A percentile compares a stretch with the other conserved stretches of the same genome.
phyloP scores from a whole-genome alignment of 2,329 filamentous ascomycete genomes.

The Trichoderma breve region DNA sequence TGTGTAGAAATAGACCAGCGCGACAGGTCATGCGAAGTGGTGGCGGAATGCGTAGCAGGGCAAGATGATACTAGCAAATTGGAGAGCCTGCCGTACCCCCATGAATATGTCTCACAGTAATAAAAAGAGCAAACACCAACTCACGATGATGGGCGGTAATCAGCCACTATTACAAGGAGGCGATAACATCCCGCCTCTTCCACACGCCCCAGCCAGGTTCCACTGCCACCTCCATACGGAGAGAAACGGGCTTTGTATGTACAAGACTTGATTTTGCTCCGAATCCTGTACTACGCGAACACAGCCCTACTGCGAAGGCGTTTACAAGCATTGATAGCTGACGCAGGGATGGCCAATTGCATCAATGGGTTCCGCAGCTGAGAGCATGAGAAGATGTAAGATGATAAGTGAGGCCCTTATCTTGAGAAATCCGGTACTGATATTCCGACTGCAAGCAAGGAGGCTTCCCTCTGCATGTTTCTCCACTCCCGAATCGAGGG shows the following conservation, averaged over 20 bases:
- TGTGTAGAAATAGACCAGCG: not conserved
- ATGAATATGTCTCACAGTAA: slow-evolving; percentile 9
- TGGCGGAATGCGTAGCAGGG: not conserved
- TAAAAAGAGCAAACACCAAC: slow-evolving; percentile 9
- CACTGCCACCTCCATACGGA: not conserved
- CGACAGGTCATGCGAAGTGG: not conserved
- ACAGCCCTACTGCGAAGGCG: not conserved
- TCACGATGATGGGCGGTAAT: not conserved
- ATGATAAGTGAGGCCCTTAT: not conserved
- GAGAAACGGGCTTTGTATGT: not conserved
- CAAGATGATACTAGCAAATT: not conserved
- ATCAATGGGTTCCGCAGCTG: not conserved
- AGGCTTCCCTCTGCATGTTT: not conserved
- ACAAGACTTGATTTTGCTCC: not conserved
- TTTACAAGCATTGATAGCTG: not conserved
- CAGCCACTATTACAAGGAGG: not conserved
- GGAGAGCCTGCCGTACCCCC: not conserved
- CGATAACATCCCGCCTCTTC: not conserved
- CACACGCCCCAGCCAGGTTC: not conserved
- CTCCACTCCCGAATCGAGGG: not conserved
- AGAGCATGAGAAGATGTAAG: not conserved
- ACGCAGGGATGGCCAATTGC: not conserved
- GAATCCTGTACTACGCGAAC: not conserved
- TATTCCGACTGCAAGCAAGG: not conserved
- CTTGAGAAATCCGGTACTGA: not conserved